Percentiles rank a stretch among this genome's conserved stretches.
Conservation (phyloP, 176 grass and related monocot genomes). For the Oryza nivara region DNA sequence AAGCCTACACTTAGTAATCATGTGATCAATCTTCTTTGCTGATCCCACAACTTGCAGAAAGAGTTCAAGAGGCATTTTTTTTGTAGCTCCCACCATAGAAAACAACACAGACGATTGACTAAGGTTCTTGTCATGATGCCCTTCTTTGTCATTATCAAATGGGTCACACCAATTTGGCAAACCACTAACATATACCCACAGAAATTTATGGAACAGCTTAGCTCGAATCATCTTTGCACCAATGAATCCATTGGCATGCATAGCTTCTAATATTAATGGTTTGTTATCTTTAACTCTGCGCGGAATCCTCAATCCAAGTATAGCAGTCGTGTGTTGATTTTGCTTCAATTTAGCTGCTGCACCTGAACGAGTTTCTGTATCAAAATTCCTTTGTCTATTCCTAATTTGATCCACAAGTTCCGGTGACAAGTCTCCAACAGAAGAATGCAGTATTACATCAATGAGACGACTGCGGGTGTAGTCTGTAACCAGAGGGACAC, state of each 20-base stretch:
- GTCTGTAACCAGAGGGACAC: conserved; percentile 78
- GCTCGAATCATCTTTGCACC: conserved; percentile 89
- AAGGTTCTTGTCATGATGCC: conserved; percentile 48
- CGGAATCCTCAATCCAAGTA: conserved; percentile 51
- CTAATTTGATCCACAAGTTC: conserved; percentile 87
- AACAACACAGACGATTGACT: conserved; percentile 64
- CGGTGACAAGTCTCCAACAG: conserved; percentile 61
- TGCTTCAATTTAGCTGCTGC: conserved; percentile 67
- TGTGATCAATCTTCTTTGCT: conserved; percentile 88
- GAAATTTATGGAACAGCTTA: conserved; percentile 88
- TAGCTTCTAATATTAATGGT: conserved; percentile 67
- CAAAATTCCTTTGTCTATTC: conserved; percentile 74
- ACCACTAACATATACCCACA: conserved; percentile 70
- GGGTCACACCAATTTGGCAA: conserved; percentile 59
- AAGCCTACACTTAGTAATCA: conserved; percentile 70
- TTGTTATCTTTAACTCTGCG: conserved; percentile 60
- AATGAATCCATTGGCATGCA: conserved; percentile 93
- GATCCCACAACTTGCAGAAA: conserved; percentile 96
- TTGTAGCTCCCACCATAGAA: conserved; percentile 73
- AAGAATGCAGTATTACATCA: conserved; percentile 88
- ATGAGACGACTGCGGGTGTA: conserved; percentile 70
- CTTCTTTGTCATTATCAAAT: conserved; percentile 49
- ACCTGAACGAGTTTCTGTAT: conserved; percentile 59
- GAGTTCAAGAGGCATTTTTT: conserved; percentile 86
- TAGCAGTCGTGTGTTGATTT: conserved; percentile 52